Evolutionary conservation across 1,139 yeast species (phyloP).

Genomic region (Suhomyces kunorum): DNA sequence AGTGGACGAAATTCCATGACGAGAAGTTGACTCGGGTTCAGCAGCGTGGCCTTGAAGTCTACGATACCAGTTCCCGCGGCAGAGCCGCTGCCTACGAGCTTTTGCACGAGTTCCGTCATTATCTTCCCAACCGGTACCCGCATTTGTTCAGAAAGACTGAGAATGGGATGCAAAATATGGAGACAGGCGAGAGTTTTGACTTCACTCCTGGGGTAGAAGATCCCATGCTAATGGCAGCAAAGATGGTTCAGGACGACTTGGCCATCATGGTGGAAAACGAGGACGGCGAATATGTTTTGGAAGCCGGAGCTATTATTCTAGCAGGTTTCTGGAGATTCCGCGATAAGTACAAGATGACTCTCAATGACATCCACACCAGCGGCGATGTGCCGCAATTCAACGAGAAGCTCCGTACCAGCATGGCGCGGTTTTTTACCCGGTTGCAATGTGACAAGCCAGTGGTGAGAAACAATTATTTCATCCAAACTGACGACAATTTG

Average conservation of each 20-base stretch:
- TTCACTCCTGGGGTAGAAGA: constrained; percentile 38
- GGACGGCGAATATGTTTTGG: constrained; percentile 55
- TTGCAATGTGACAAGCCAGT: constrained; percentile 58
- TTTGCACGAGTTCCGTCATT: constrained; percentile 52
- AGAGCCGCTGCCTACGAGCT: constrained; percentile 58
- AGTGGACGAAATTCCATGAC: constrained; percentile 57
- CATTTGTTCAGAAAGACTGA: constrained; percentile 47
- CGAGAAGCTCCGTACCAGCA: constrained; percentile 57
- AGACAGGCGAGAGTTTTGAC: constrained; percentile 53
- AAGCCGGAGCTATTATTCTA: constrained; percentile 60
- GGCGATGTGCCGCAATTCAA: constrained; percentile 69
- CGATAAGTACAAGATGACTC: constrained; percentile 56
- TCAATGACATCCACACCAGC: constrained; percentile 57
- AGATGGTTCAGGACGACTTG: constrained; percentile 65
- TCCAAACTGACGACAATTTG: constrained; percentile 62
- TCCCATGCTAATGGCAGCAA: constrained; percentile 60
- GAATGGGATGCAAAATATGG: constrained; percentile 51
- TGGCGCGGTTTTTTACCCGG: constrained; percentile 64
- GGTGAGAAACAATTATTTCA: constrained; percentile 64
- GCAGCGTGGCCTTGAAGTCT: constrained; percentile 48
- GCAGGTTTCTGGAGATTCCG: constrained; percentile 67
- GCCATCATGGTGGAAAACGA: constrained; percentile 64
- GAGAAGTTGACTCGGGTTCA: constrained; percentile 51
- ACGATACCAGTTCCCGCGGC: constrained; percentile 55
- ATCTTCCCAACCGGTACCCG: constrained; percentile 61